Evolutionary conservation across 2,329 filamentous ascomycete genomes (phyloP).

Genomic region (Cladosporium sp.): DNA sequence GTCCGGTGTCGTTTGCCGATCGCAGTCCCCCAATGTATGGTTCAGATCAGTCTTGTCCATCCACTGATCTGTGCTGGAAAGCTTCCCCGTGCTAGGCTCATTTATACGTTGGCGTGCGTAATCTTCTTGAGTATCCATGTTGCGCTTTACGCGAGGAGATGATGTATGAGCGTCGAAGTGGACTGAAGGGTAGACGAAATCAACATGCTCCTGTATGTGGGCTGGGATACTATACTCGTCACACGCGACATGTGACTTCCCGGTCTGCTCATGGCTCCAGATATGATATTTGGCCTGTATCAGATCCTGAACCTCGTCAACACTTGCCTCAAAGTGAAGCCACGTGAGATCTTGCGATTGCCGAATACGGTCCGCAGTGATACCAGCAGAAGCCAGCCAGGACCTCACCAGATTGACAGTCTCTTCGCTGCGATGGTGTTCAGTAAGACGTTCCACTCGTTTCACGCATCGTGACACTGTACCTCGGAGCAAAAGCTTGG

Average conservation of each 20-base stretch:
- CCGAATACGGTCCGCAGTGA: constrained; percentile 44
- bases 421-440: constrained; percentile 29
- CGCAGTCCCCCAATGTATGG: constrained; percentile 42
- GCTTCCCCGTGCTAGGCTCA: constrained; percentile 26
- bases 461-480: constrained; percentile 12
- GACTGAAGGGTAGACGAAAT: constrained; percentile 37
- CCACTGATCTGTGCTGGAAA: constrained; percentile 28
- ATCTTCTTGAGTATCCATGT: constrained; percentile 19
- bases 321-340: constrained; percentile 53
- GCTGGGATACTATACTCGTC: constrained; percentile 36
- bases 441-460: constrained; percentile 7
- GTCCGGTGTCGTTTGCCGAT: constrained; percentile 53
- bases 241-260: constrained; percentile 34
- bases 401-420: constrained; percentile 47
- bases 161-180: constrained; percentile 32
- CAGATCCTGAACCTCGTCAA: constrained; percentile 50
- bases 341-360: constrained; percentile 51
- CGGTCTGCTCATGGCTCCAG: constrained; percentile 40
- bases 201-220: constrained; percentile 28
- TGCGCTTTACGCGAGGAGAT: constrained; percentile 2
- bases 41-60: constrained; percentile 22
- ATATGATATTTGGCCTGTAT: constrained; percentile 52
- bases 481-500: constrained; percentile 40
- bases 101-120: constrained; percentile 16
- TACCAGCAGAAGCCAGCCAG: constrained; percentile 54